phyloP scores from a whole-genome alignment of 257 asterid species.

The Jasminum sambac region DNA sequence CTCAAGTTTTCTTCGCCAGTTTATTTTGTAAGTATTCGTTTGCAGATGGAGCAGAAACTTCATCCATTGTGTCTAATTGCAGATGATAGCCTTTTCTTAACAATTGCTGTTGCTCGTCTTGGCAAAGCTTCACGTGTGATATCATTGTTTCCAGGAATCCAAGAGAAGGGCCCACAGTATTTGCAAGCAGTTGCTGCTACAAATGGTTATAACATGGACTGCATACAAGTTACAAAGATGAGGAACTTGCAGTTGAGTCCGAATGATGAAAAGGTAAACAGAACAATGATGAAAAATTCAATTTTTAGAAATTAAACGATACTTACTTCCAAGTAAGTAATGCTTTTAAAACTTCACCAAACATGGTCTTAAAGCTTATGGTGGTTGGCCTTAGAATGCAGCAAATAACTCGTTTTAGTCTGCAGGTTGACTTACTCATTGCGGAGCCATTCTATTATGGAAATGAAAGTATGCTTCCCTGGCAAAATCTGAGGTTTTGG shows the following conservation, averaged over 20 bases:
- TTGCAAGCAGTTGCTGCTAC: slow-evolving; percentile 62
- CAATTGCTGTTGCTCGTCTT: slow-evolving; percentile 58
- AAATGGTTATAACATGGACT: slow-evolving; percentile 65
- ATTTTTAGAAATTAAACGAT: not conserved
- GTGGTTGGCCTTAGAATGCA: slow-evolving; percentile 15
- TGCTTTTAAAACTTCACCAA: not conserved
- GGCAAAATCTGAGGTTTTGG: slow-evolving; percentile 95
- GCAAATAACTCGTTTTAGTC: slow-evolving; percentile 8
- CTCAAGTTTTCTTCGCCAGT: slow-evolving; percentile 18
- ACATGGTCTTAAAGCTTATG: slow-evolving; percentile 10
- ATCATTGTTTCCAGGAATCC: slow-evolving; percentile 81
- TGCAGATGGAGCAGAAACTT: slow-evolving; percentile 61
- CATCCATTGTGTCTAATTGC: slow-evolving; percentile 68
- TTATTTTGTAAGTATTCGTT: slow-evolving; percentile 19
- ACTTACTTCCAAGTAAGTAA: not conserved
- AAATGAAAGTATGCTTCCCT: slow-evolving; percentile 69
- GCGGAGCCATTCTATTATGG: slow-evolving; percentile 97
- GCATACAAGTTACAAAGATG: slow-evolving; percentile 43
- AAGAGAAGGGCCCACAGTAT: slow-evolving; percentile 59
- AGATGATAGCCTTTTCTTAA: slow-evolving; percentile 83
- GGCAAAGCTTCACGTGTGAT: slow-evolving; percentile 62
- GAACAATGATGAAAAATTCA: not conserved
- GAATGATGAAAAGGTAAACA: slow-evolving; percentile 60
- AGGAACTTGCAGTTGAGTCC: slow-evolving; percentile 46
- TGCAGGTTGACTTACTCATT: slow-evolving; percentile 73